Conservation (phyloP, 352 stramenopile genomes). For the Globisporangium emineosum region DNA sequence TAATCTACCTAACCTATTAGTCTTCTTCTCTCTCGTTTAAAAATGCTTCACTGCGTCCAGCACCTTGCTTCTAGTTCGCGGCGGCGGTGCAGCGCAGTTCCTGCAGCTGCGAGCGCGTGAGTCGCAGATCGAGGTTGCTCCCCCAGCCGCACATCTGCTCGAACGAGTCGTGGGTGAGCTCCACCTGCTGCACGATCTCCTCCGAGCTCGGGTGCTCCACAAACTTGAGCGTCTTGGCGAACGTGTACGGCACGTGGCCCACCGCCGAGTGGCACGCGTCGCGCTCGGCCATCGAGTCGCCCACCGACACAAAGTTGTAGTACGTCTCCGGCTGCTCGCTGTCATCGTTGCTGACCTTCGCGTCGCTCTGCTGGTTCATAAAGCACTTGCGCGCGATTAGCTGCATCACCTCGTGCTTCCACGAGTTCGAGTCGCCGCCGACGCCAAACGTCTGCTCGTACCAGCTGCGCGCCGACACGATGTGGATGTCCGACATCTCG, state of each 20-base stretch:
- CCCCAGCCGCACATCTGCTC: conserved; percentile 84
- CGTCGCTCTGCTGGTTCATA: conserved; percentile 12
- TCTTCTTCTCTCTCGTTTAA: conserved; percentile 4
- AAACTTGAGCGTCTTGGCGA: conserved; percentile 88
- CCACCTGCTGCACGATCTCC: conserved; percentile 82
- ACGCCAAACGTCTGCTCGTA: conserved; percentile 83
- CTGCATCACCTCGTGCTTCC: conserved; percentile 87
- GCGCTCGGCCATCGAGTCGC: conserved; percentile 85
- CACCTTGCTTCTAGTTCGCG: conserved; percentile 10
- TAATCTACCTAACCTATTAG: conserved; percentile 19
- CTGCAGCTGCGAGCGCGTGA: conserved; percentile 73
- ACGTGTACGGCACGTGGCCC: conserved; percentile 55
- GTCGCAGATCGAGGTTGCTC: conserved; percentile 68
- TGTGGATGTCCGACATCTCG: conserved; percentile 76
- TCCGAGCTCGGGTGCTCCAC: conserved; percentile 75
- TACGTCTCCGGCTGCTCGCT: conserved; percentile 29
- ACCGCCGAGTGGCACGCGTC: conserved; percentile 78
- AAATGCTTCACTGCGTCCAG: not conserved
- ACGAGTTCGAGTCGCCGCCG: conserved; percentile 72
- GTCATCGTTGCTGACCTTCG: not conserved
- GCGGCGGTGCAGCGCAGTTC: conserved; percentile 48
- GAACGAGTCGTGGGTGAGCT: conserved; percentile 81
- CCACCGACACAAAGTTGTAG: conserved; percentile 82
- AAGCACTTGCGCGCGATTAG: conserved; percentile 87
- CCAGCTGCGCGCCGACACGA: conserved; percentile 82